Base-by-base conservation (phyloP, 192 early-diverging fungal genomes). In the Gryganskiella cystojenkinii region DNA sequence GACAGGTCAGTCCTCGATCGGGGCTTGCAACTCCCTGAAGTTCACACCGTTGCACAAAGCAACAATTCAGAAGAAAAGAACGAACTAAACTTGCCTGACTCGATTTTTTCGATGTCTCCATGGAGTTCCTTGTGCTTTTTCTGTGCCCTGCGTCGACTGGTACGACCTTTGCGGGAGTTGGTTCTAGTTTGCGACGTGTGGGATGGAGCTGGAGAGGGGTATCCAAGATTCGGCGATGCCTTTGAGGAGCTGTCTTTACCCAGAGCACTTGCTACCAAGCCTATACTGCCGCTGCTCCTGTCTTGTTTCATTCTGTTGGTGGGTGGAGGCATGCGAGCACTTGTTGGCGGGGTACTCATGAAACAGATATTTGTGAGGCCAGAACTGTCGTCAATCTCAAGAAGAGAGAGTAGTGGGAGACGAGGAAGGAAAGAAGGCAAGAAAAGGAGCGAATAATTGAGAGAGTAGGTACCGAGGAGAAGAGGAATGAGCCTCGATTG, bases 261-360 rank as follows among this genome's bases (percentile, higher is more conserved):
- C 24, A 20, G 40, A 45, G 57, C 13, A 13, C 47, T 67, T 31
- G 64, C 22, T 10, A 34, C 7, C 22, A 47, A 37, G 44, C n/a
- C n/a, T n/a, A n/a, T n/a, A n/a, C n/a, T 53, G n/a, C n/a, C 17
- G 11, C 25, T 42, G 24, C n/a, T 52, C 44, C 37, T 52, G 56
- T 78, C 74, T 44, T 65, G 66, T 22, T 64, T 78, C 20, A 59
- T 60, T 50, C 61, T 28, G 20, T 69, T 78, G 37, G 5, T 40
- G 9, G 35, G 44, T 14, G 66, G 74, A 11, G 74, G 74, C 61
- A 61, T 67, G 11, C 31, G 20, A n/a, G 20, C 42, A n/a, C 11
- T 43, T 22, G 54, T 19, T 13, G 20, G 34, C 4, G 61, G 15
- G 6, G 13, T 28, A 14, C 27, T 24, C 25, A 56, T 42, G 8